Percentiles rank a stretch among this genome's conserved stretches.
Evolutionary conservation across 1,284 basidiomycete species (phyloP).

Genomic region (Ganoderma sinense): DNA sequence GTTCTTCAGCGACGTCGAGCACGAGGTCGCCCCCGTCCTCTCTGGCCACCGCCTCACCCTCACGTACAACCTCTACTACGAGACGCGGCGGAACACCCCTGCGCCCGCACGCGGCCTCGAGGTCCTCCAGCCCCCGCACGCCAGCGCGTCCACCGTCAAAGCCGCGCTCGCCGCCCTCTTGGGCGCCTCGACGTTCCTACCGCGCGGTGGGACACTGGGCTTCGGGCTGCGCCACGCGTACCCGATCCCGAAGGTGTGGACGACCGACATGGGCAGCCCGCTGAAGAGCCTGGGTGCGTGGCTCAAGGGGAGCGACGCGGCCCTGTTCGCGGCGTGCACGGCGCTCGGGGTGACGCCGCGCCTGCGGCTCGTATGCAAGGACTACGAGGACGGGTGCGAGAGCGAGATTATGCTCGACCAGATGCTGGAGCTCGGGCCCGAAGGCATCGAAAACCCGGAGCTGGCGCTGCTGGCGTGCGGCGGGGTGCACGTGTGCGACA

Average conservation of each 20-base stretch:
- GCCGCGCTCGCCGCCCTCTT: conserved; percentile 29
- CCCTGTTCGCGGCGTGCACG: conserved; percentile 3
- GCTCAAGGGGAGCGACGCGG: conserved; percentile 25
- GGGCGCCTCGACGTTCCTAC: conserved; percentile 33
- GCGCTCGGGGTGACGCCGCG: neutral
- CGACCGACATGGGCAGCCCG: neutral
- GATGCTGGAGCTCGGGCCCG: neutral
- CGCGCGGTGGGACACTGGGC: conserved; percentile 44
- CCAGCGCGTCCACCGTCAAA: neutral
- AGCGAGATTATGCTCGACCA: neutral
- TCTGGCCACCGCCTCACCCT: conserved; percentile 52
- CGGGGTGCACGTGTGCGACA: neutral
- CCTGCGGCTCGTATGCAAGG: neutral
- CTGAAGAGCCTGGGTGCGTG: conserved; percentile 3
- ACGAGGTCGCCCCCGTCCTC: conserved; percentile 50
- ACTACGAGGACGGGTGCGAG: neutral
- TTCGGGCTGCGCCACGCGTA: conserved; percentile 47
- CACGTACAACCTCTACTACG: conserved; percentile 49
- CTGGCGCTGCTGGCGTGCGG: neutral
- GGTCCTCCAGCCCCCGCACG: conserved; percentile 1
- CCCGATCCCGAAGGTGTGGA: conserved; percentile 4
- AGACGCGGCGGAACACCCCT: neutral
- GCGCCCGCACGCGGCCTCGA: neutral
- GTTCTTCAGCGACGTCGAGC: conserved; percentile 54
- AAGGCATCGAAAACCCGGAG: neutral